These are phyloP conservation scores for Penicillium vulpinum DNA, from an alignment of 2,329 filamentous ascomycete genomes.

Conservation along the genomic window DNA sequence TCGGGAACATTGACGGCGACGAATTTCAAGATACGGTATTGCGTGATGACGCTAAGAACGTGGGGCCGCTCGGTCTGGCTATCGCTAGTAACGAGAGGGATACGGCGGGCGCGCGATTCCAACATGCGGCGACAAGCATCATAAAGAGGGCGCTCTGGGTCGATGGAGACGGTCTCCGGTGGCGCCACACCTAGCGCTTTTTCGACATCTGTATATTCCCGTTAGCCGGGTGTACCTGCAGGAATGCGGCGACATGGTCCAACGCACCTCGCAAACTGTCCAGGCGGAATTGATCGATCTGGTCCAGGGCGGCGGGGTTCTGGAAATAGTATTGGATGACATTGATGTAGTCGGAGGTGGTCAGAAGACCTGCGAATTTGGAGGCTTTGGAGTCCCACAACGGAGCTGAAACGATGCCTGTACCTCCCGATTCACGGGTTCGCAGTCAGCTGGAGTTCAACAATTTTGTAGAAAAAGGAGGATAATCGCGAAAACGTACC, in stretches of 20 bases:
- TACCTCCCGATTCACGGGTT: conserved; percentile 21
- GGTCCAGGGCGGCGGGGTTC: conserved; percentile 82
- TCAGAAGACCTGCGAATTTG: conserved; percentile 89
- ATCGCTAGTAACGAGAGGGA: conserved; percentile 89
- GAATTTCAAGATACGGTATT: conserved; percentile 98
- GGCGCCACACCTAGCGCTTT: conserved; percentile 87
- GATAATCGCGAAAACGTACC: conserved; percentile 54
- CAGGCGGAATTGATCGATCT: conserved; percentile 90
- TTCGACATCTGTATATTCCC: conserved; percentile 73
- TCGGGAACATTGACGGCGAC: conserved; percentile 93
- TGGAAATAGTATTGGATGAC: conserved; percentile 99
- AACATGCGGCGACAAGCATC: conserved; percentile 95
- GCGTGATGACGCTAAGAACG: conserved; percentile 94
- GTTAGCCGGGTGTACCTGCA: conserved; percentile 11
- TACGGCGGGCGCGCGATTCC: conserved; percentile 85
- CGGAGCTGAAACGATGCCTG: conserved; percentile 95
- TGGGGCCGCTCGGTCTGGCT: conserved; percentile 90
- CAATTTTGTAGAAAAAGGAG: neutral
- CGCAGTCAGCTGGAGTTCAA: conserved; percentile 20
- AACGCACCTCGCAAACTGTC: conserved; percentile 81
- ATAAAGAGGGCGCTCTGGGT: conserved; percentile 85
- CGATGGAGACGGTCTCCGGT: conserved; percentile 93
- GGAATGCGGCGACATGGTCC: neutral
- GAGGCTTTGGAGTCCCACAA: conserved; percentile 94
- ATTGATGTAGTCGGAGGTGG: conserved; percentile 96